Percentiles rank a stretch among this genome's conserved stretches.
Conservation (phyloP, 2,329 filamentous ascomycete genomes). For the Bipolaris victoriae region DNA sequence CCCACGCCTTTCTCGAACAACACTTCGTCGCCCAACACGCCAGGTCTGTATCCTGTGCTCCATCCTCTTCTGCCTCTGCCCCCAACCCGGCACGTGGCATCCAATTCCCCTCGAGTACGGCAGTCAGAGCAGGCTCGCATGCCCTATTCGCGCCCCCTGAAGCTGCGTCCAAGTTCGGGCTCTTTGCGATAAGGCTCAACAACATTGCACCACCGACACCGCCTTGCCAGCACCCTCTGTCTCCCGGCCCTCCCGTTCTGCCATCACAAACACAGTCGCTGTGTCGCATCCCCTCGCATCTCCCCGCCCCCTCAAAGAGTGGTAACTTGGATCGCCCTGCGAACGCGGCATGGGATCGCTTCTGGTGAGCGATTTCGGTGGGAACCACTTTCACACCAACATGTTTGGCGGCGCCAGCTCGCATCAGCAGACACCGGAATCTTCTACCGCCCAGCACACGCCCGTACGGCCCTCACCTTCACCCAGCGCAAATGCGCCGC, state of each 20-base stretch:
- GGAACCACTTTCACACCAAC: slow-evolving; percentile 76
- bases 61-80: slow-evolving; percentile 11
- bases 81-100: slow-evolving; percentile 41
- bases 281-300: slow-evolving; percentile 19
- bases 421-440: slow-evolving; percentile 51
- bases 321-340: slow-evolving; percentile 22
- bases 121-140: slow-evolving; percentile 38
- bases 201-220: slow-evolving; percentile 22
- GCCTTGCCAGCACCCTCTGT: slow-evolving; percentile 21
- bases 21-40: slow-evolving; percentile 35
- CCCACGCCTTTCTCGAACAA: slow-evolving; percentile 32
- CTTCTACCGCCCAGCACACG: slow-evolving; percentile 43
- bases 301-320: slow-evolving; percentile 5
- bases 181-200: slow-evolving; percentile 35
- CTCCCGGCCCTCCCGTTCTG: slow-evolving; percentile 21
- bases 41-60: slow-evolving; percentile 21
- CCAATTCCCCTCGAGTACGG: slow-evolving; percentile 55
- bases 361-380: slow-evolving; percentile 71
- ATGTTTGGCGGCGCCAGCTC: slow-evolving; percentile 62
- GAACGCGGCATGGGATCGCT: slow-evolving; percentile 65
- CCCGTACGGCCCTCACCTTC: slow-evolving; percentile 44
- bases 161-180: slow-evolving; percentile 26
- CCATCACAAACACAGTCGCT: slow-evolving; percentile 15
- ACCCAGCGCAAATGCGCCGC: slow-evolving; percentile 31
- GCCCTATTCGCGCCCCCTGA: slow-evolving; percentile 23